Evolutionary conservation across 768 basidiomycete genomes (phyloP).

Genomic region (Pilatotrama ljubarskyi): DNA sequence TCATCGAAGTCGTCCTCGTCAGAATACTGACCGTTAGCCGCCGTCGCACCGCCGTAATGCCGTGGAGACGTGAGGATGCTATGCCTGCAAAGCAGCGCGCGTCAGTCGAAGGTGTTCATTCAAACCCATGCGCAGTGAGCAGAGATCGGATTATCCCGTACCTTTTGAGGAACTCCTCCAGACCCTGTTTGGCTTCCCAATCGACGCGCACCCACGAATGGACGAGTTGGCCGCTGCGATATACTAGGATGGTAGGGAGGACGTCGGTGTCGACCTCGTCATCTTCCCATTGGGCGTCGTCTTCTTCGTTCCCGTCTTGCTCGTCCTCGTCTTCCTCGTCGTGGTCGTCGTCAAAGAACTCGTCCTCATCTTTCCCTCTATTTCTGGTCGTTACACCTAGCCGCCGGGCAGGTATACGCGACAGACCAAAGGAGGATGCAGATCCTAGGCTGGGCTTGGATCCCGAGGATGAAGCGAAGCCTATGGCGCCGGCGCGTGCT

Average conservation of each 20-base stretch:
- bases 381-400: conserved; percentile 26
- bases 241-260: conserved; percentile 77
- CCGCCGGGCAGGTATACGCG: conserved; percentile 22
- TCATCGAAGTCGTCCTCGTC: conserved; percentile 50
- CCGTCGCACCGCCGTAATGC: conserved; percentile 33
- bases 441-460: conserved; percentile 9
- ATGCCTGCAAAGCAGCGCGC: conserved; percentile 34
- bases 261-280: conserved; percentile 75
- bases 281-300: conserved; percentile 49
- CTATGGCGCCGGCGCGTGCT: conserved; percentile 71
- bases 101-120: background rate
- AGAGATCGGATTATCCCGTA: conserved; percentile 31
- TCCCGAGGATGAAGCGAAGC: conserved; percentile 54
- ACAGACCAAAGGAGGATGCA: conserved; percentile 20
- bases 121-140: background rate
- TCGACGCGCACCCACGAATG: conserved; percentile 88
- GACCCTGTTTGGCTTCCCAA: conserved; percentile 73
- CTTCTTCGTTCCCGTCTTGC: conserved; percentile 35
- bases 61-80: conserved; percentile 40
- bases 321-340: conserved; percentile 47
- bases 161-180: conserved; percentile 70
- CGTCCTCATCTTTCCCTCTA: conserved; percentile 17
- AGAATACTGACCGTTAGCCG: conserved; percentile 45
- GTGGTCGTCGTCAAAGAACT: conserved; percentile 35
- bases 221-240: conserved; percentile 80